Evolutionary conservation across 768 basidiomycete genomes (phyloP), one percentile per base, ranked within the genome.

Genomic region (Amanita muscaria): DNA sequence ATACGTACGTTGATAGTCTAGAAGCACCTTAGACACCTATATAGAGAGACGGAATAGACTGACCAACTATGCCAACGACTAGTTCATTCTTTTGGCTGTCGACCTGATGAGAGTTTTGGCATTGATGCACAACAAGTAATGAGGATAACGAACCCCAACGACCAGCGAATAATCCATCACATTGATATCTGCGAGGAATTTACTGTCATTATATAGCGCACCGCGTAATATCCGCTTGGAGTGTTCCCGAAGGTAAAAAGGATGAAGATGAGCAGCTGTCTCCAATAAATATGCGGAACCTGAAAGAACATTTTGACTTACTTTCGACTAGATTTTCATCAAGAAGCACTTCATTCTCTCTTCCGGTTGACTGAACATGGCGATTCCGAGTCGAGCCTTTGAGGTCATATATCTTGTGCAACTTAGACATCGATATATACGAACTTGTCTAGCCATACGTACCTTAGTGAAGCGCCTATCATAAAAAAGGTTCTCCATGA

Each of bases 401-500:
- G 33, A 99, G 69, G 58, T 99, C 96, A 59, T 94, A 99, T 35
- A 97, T 92, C 89, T 93, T 37, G 6, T 12, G 19, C 34, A 24
- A 25, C 19, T 21, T 7, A 27, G 24, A 46, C 19, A 6, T 30
- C 12, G 34, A 10, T 31, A 15, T n/a, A 4, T 30, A n/a, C 24
- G 18, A 5, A 15, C 4, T 23, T 18, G 5, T 18, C n/a, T 14
- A 5, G 14, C 5, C 18, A 31, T 29, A 31, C 11, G 30, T 48
- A 88, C 90, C 73, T 85, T 89, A 3, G 84, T 80, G 56, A 97
- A 94, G 9, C 84, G 78, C 44, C 88, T 76, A 51, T 93, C 88
- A 60, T 96, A 93, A 59, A 97, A 96, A 8, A 94, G 68, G 55
- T 93, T 99, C 64, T 99, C 96, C 94, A 97, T 98, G 39, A 99